Conservation (phyloP, 148 eudicot species). For the Diospyros kaki region DNA sequence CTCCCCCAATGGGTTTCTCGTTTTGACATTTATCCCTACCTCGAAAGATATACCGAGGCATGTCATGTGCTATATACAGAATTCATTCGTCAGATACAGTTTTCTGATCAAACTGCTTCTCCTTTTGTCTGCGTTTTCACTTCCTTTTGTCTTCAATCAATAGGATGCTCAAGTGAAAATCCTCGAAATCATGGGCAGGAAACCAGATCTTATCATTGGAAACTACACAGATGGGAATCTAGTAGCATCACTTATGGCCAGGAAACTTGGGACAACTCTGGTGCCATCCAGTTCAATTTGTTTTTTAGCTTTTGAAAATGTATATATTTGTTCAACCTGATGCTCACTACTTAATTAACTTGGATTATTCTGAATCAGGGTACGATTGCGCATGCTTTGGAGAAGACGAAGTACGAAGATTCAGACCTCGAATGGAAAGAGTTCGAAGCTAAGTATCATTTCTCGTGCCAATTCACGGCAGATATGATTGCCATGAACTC, state of each 20-base stretch:
- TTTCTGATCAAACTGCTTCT: background rate
- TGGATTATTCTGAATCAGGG: constrained; percentile 35
- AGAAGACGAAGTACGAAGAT: constrained; percentile 96
- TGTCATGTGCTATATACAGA: constrained; percentile 26
- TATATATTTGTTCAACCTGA: background rate
- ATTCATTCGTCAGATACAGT: background rate
- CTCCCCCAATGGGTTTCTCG: constrained; percentile 85
- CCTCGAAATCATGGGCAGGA: constrained; percentile 71
- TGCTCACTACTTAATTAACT: background rate
- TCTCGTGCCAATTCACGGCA: constrained; percentile 94
- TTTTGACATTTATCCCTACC: constrained; percentile 89
- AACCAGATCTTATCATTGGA: constrained; percentile 89
- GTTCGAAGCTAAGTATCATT: constrained; percentile 80
- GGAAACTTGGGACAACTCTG: constrained; percentile 84
- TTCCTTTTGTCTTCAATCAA: constrained; percentile 1
- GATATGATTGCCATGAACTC: constrained; percentile 88
- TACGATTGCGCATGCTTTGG: constrained; percentile 94
- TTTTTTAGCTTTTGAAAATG: background rate
- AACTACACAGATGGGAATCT: constrained; percentile 94
- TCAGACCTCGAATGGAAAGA: constrained; percentile 88
- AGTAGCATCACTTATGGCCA: constrained; percentile 91
- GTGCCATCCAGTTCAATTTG: background rate
- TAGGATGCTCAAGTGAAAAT: constrained; percentile 79
- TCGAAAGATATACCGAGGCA: constrained; percentile 79
- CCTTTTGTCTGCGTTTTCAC: background rate